Percentiles rank a stretch among this genome's conserved stretches.
These are phyloP conservation scores for Thalassiosira sp. DNA, from an alignment of 352 stramenopile species.

Conservation along the genomic window DNA sequence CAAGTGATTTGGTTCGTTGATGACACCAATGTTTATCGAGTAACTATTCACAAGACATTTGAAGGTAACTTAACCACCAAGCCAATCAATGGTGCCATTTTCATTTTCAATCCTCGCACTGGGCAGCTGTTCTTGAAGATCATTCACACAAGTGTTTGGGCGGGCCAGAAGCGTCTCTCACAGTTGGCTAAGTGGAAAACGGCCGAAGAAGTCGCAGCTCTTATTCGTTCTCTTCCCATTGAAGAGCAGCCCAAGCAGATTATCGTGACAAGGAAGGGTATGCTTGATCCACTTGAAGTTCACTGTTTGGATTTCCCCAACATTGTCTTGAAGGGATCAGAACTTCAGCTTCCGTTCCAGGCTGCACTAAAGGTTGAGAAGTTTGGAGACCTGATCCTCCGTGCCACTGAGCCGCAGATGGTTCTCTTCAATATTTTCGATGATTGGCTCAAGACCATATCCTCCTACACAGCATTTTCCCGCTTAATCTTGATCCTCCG, in stretches of 20 bases:
- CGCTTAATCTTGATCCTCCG: conserved; percentile 98
- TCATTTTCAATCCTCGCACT: conserved; percentile 99
- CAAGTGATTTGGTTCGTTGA: conserved; percentile 99
- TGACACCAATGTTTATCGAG: conserved; percentile 98
- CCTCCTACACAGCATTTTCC: conserved; percentile 99
- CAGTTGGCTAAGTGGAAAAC: conserved; percentile 99
- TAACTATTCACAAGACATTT: conserved; percentile 99
- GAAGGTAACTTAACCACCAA: conserved; percentile 99
- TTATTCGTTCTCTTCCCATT: conserved; percentile 98
- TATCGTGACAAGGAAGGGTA: conserved; percentile 99
- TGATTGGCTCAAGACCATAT: conserved; percentile 99
- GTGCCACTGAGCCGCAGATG: conserved; percentile 99
- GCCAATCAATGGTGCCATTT: conserved; percentile 99
- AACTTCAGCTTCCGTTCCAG: conserved; percentile 99
- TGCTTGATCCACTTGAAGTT: conserved; percentile 99
- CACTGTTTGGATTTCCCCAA: conserved; percentile 99
- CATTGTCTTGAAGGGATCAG: conserved; percentile 98
- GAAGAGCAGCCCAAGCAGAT: conserved; percentile 99
- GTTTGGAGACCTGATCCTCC: conserved; percentile 99
- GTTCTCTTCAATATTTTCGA: conserved; percentile 99
- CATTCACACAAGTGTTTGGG: conserved; percentile 99
- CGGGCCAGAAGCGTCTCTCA: conserved; percentile 98
- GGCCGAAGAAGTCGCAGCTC: conserved; percentile 98
- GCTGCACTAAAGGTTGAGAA: conserved; percentile 99
- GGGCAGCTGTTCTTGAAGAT: conserved; percentile 99